Evolutionary conservation across 805 yeast species (phyloP), one percentile per base, ranked within the genome.

Genomic region (Yarrowia sp.): DNA sequence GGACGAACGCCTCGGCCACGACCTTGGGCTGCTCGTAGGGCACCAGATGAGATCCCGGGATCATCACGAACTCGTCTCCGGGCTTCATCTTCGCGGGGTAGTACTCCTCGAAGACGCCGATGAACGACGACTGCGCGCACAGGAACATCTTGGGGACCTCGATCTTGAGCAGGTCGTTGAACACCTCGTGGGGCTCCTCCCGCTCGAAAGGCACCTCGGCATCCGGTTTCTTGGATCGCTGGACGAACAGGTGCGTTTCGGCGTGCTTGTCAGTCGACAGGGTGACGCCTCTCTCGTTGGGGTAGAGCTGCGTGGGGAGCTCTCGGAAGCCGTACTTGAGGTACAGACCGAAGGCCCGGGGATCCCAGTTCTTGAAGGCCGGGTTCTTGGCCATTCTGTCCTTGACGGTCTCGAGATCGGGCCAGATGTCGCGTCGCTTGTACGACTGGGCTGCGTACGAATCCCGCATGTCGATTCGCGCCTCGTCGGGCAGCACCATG

Each of bases 361-460:
- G 63, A 14, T 64, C 66, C 61, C 61, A 66, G 25, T 36, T 31
- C 18, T 35, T 36, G 29, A 62, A 64, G 51, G 63, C 41, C 3
- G 51, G 38, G 19, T 36, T 62, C 6, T 16, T 25, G 25, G 32
- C 9, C 21, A 66, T 62, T 14, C 39, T 36, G 18, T 41, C 51
- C 35, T 22, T 32, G 24, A 62, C 69, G 8, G 36, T 51, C 27
- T 64, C 67, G 27, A 47, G 19, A 10, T 64, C 55, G 4, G 61
- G 55, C 69, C 69, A 67, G 6, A 58, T 16, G 27, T 65, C 66
- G 22, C 62, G 42, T 21, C 69, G 38, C 19, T 39, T 58, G 33
- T 21, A 42, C 13, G 66, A 58, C 12, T 62, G 38, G 3, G 39
- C 32, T 9, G 63, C 39, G 24, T 53, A 59, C 6, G 53, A 41